Conservation (phyloP, 352 stramenopile species). For the Thalassiosira oceanica region DNA sequence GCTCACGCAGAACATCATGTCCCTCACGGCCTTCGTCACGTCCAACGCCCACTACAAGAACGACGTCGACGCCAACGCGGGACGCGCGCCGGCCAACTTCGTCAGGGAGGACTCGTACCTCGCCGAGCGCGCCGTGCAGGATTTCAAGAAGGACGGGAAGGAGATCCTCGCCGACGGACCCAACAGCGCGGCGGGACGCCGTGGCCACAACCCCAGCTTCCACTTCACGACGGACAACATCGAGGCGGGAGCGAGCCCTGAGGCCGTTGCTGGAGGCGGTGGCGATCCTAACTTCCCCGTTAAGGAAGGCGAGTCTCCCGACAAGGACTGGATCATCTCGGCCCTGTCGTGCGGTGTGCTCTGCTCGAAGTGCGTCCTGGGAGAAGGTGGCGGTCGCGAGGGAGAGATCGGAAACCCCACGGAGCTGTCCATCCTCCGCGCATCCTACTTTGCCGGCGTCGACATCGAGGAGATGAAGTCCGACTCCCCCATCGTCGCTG, state of each 20-base stretch:
- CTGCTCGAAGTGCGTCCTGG: too few relatives aligned
- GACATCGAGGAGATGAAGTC: slow-evolving; percentile 77
- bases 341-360: slow-evolving; percentile 94
- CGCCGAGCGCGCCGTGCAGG: slow-evolving; percentile 63
- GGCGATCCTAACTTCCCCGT: too few relatives aligned
- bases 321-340: slow-evolving; percentile 91
- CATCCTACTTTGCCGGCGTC: slow-evolving; percentile 50
- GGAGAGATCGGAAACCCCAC: slow-evolving; percentile 1
- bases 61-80: too few relatives aligned
- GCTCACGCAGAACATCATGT: slow-evolving; percentile 98
- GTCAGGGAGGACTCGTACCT: slow-evolving; percentile 93
- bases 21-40: slow-evolving; percentile 67
- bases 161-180: slow-evolving; percentile 81
- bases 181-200: slow-evolving; percentile 67
- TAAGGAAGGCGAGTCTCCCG: slow-evolving; percentile 9
- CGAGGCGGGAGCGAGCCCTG: too few relatives aligned
- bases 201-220: too few relatives aligned
- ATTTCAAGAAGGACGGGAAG: slow-evolving; percentile 54
- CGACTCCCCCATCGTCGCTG: slow-evolving; percentile 89
- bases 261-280: too few relatives aligned
- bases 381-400: slow-evolving; percentile 92
- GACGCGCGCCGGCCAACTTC: slow-evolving; percentile 83
- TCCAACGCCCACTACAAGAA: slow-evolving; percentile 45
- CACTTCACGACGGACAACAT: too few relatives aligned
- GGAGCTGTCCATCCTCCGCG: slow-evolving; percentile 29